Percentiles rank a stretch among this genome's conserved stretches.
phyloP scores from a whole-genome alignment of 805 yeast genomes.

The Sugiyamaella marilandica region DNA sequence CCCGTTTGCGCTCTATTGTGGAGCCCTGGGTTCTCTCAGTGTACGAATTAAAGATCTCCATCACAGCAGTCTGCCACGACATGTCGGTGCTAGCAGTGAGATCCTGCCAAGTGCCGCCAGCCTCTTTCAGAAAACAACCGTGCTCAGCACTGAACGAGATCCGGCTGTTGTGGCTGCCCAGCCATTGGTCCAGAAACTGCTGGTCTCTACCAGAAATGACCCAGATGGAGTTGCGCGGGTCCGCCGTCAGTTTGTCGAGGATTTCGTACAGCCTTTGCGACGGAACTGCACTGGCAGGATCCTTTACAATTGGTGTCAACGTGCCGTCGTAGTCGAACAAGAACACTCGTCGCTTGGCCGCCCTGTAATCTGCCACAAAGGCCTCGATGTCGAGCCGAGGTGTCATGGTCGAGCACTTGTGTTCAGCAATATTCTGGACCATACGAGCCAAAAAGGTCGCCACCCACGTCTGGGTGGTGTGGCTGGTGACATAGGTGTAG shows the following conservation, averaged over 20 bases:
- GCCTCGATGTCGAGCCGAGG: slow-evolving; percentile 78
- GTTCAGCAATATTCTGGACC: slow-evolving; percentile 31
- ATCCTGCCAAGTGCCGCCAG: slow-evolving; percentile 75
- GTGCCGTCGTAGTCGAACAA: slow-evolving; percentile 98
- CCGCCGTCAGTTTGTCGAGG: slow-evolving; percentile 57
- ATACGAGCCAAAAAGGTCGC: slow-evolving; percentile 49
- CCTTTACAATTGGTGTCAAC: slow-evolving; percentile 89
- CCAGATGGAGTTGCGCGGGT: slow-evolving; percentile 87
- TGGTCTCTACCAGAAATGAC: slow-evolving; percentile 95
- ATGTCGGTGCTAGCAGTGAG: slow-evolving; percentile 78
- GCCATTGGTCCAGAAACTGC: slow-evolving; percentile 79
- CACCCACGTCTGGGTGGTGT: slow-evolving; percentile 82
- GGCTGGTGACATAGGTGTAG: slow-evolving; percentile 57
- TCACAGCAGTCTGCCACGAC: slow-evolving; percentile 90
- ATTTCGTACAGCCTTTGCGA: slow-evolving; percentile 62
- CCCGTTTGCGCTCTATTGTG: slow-evolving; percentile 78
- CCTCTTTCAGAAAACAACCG: slow-evolving; percentile 86
- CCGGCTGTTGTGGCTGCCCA: slow-evolving; percentile 57
- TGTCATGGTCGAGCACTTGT: slow-evolving; percentile 52
- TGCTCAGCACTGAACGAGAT: slow-evolving; percentile 94
- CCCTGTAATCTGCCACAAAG: slow-evolving; percentile 53
- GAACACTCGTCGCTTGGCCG: slow-evolving; percentile 66
- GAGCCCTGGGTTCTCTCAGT: slow-evolving; percentile 92
- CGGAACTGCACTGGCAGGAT: slow-evolving; percentile 98
- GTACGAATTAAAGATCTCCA: slow-evolving; percentile 62